Conservation (phyloP, 768 basidiomycete genomes). For the Boletus huronensis region DNA sequence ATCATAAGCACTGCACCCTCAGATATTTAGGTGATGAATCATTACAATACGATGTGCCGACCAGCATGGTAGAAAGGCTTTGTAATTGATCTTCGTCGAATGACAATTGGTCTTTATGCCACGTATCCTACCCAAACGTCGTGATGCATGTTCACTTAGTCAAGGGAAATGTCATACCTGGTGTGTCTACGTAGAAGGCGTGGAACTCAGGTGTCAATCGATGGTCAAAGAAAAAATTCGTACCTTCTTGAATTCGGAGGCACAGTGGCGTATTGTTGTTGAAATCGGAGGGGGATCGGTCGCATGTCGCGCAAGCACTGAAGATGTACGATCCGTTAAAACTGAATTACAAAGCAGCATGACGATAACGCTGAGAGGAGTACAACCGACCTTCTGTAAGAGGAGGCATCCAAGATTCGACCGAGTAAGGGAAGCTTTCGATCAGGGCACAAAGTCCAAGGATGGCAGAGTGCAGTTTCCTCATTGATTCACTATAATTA, state of each 20-base stretch:
- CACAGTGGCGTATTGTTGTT: constrained; percentile 82
- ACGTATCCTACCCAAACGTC: constrained; percentile 62
- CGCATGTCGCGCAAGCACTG: constrained; percentile 73
- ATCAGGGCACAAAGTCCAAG: constrained; percentile 92
- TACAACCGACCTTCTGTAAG: constrained; percentile 62
- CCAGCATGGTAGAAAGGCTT: constrained; percentile 82
- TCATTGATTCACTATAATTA: constrained; percentile 66
- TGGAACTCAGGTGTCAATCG: constrained; percentile 3
- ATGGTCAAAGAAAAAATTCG: constrained; percentile 17
- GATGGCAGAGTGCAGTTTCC: constrained; percentile 82
- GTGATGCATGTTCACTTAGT: constrained; percentile 1
- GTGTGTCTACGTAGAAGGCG: constrained; percentile 45
- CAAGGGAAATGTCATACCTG: constrained; percentile 40
- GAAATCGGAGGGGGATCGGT: constrained; percentile 89
- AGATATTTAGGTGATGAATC: constrained; percentile 10
- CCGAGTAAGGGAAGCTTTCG: constrained; percentile 93
- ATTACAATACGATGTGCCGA: constrained; percentile 87
- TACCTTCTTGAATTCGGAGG: constrained; percentile 83
- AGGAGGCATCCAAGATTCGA: constrained; percentile 89
- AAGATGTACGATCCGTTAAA: constrained; percentile 1
- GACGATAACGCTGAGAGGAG: background rate
- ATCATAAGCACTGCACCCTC: constrained; percentile 14
- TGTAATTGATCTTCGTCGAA: constrained; percentile 91
- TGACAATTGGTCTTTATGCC: constrained; percentile 83
- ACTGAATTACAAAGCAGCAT: background rate